A percentile compares a stretch with the other conserved stretches of the same genome.
Evolutionary conservation across 1,284 basidiomycete species (phyloP).

Genomic region (Wallemia mellicola): DNA sequence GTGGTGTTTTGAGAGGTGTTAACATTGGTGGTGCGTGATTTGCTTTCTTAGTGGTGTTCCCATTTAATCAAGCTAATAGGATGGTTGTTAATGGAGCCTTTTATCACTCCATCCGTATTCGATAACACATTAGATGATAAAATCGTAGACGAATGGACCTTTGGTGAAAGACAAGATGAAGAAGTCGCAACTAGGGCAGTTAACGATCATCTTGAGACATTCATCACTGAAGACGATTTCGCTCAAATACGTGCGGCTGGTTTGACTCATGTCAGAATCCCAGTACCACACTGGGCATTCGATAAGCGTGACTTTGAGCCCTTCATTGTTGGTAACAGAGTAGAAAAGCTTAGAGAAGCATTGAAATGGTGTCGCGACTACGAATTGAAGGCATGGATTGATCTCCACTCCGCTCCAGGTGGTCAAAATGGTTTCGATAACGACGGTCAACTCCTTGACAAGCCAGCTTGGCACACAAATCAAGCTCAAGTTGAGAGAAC

Average conservation of each 20-base stretch:
- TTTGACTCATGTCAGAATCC: neutral
- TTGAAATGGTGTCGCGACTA: conserved; percentile 29
- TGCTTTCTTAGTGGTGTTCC: neutral
- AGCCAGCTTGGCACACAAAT: conserved; percentile 38
- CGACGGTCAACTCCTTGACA: conserved; percentile 32
- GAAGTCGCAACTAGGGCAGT: conserved; percentile 17
- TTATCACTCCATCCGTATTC: conserved; percentile 18
- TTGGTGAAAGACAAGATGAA: conserved; percentile 27
- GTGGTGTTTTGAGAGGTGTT: neutral
- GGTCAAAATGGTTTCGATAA: conserved; percentile 35
- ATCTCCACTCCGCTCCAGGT: conserved; percentile 24
- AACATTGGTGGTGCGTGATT: neutral
- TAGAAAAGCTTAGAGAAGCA: conserved; percentile 29
- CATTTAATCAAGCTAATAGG: neutral
- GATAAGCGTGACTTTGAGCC: conserved; percentile 6
- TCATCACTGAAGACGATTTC: conserved; percentile 43
- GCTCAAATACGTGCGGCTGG: conserved; percentile 22
- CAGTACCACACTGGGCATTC: conserved; percentile 9
- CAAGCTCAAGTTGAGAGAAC: conserved; percentile 37
- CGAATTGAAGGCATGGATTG: conserved; percentile 30
- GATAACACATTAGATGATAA: conserved; percentile 27
- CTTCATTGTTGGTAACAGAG: conserved; percentile 3
- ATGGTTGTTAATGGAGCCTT: neutral
- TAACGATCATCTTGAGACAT: conserved; percentile 25
- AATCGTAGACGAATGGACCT: conserved; percentile 37